Conservation (phyloP, 805 yeast species). For the Clavispora fructus region DNA sequence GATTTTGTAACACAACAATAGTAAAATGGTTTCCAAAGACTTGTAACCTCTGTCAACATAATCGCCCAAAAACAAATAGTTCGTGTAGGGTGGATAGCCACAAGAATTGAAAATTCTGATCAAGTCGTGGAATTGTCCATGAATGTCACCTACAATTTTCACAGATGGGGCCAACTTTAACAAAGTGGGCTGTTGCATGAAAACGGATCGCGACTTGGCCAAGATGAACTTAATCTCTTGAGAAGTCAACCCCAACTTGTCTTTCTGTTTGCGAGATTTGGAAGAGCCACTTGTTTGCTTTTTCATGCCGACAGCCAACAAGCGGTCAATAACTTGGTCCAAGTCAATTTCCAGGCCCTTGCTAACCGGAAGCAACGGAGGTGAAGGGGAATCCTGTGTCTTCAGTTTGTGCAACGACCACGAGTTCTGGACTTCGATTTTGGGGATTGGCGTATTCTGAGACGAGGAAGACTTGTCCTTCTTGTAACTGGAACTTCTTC, state of each 20-base stretch:
- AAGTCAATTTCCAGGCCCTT: slow-evolving; percentile 41
- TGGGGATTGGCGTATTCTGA: not conserved
- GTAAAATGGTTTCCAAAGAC: slow-evolving; percentile 50
- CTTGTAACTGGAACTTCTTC: not conserved
- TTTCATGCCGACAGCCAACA: slow-evolving; percentile 45
- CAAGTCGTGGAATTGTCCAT: slow-evolving; percentile 58
- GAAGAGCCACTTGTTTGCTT: slow-evolving; percentile 3
- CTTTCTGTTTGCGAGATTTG: slow-evolving; percentile 24
- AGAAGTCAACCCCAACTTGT: slow-evolving; percentile 46
- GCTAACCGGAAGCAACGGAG: slow-evolving; percentile 16
- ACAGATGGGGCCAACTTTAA: slow-evolving; percentile 71
- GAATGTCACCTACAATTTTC: slow-evolving; percentile 79
- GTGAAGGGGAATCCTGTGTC: slow-evolving; percentile 18
- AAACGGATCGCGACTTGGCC: slow-evolving; percentile 53
- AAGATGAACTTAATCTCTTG: slow-evolving; percentile 55
- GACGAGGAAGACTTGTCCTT: not conserved
- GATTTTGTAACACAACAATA: slow-evolving; percentile 49
- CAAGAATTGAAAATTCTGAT: slow-evolving; percentile 51
- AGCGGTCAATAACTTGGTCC: slow-evolving; percentile 58
- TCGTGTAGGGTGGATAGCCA: slow-evolving; percentile 55
- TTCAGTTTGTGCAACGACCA: not conserved
- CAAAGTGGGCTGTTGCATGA: slow-evolving; percentile 59
- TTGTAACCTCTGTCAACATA: slow-evolving; percentile 58
- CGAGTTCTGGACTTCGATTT: not conserved
- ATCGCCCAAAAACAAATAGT: slow-evolving; percentile 54